Conservation (phyloP, 371 early-diverging fungal genomes). For the Choanephora cucurbitarum region DNA sequence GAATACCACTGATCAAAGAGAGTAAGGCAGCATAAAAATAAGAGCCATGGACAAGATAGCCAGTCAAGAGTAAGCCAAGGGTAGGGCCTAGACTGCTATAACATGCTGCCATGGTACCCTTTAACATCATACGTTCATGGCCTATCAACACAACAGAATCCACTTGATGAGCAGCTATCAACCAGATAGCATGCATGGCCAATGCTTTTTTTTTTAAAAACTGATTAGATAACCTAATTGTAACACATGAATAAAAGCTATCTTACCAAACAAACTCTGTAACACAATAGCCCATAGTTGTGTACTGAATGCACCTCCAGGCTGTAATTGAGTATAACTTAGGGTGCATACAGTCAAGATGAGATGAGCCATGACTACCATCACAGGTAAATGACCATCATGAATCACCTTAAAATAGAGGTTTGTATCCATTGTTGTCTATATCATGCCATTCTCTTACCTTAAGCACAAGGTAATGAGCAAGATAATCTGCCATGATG, state of each 20-base stretch:
- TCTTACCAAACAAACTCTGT: slow-evolving; percentile 32
- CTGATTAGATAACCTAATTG: too few relatives aligned
- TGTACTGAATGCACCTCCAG: slow-evolving; percentile 8
- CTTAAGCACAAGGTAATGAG: slow-evolving; percentile 5
- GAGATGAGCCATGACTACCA: slow-evolving; percentile 18
- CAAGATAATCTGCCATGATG: slow-evolving; percentile 15
- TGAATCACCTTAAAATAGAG: slow-evolving; percentile 21
- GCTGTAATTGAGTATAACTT: slow-evolving; percentile 28
- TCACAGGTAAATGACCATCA: slow-evolving; percentile 3
- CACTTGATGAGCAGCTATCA: too few relatives aligned
- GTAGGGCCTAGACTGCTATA: too few relatives aligned
- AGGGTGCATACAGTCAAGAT: slow-evolving; percentile 24
- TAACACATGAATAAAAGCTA: too few relatives aligned
- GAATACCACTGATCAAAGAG: background rate
- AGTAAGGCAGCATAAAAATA: background rate
- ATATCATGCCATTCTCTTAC: slow-evolving; percentile 6
- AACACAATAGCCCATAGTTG: slow-evolving; percentile 22
- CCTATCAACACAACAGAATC: too few relatives aligned
- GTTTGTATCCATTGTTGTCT: too few relatives aligned
- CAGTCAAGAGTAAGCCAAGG: too few relatives aligned
- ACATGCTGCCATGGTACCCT: too few relatives aligned
- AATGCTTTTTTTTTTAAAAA: too few relatives aligned
- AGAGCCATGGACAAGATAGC: too few relatives aligned
- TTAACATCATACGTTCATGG: too few relatives aligned
- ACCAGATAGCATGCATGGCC: too few relatives aligned